phyloP scores from a whole-genome alignment of 2,329 filamentous ascomycete genomes.

The Beauveria caledonica region DNA sequence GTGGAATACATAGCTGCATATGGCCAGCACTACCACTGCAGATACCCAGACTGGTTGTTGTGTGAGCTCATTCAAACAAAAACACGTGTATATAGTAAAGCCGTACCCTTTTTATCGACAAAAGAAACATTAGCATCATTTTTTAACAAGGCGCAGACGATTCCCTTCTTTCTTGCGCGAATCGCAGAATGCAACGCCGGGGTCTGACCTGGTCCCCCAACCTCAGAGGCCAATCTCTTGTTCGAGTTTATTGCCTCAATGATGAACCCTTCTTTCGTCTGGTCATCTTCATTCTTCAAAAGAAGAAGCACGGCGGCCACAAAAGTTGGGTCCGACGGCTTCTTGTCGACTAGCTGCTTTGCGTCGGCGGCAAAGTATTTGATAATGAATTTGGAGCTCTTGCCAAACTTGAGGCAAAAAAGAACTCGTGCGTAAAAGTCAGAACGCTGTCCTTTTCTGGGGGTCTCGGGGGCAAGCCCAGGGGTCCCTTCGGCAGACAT shows the following conservation, averaged over 20 bases:
- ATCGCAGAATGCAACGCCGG: neutral
- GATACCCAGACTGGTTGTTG: no score
- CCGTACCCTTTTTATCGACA: neutral
- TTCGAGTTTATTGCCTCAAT: neutral
- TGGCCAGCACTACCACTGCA: no score
- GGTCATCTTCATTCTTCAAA: neutral
- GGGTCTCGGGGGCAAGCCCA: no score
- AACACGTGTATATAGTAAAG: no score
- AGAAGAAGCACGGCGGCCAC: neutral
- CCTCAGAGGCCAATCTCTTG: neutral
- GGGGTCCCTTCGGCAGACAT: no score
- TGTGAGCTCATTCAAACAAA: no score
- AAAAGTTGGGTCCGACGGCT: neutral
- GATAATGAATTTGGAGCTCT: neutral
- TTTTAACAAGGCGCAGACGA: neutral
- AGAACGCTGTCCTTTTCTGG: no score
- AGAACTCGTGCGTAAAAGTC: no score
- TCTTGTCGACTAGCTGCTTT: neutral
- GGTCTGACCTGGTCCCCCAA: neutral
- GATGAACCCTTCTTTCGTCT: neutral
- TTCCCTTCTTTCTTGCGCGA: neutral
- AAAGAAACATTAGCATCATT: neutral
- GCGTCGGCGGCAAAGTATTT: neutral
- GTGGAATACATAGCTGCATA: no score
- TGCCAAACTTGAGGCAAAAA: no score